Percentiles rank a stretch among this genome's conserved stretches.
These are phyloP conservation scores for Pseudoneurospora amorphoporcata DNA, from an alignment of 495 filamentous ascomycete genomes.

Conservation along the genomic window DNA sequence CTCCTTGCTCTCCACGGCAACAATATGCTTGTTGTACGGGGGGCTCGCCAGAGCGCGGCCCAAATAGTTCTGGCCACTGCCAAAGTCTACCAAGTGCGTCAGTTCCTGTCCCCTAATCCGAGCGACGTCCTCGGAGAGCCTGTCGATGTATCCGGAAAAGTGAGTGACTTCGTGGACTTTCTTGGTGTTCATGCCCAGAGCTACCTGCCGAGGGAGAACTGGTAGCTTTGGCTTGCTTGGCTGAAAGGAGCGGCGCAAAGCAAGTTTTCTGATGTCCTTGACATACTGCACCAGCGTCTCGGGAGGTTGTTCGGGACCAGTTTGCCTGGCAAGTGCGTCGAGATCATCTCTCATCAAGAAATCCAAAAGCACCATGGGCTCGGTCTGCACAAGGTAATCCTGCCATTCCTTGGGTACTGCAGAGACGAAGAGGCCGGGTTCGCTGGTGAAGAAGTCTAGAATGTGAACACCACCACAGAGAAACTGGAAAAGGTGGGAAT, in stretches of 20 bases:
- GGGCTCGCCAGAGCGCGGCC: conserved; percentile 74
- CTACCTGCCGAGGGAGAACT: conserved; percentile 55
- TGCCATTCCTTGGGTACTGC: conserved; percentile 74
- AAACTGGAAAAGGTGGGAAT: conserved; percentile 68
- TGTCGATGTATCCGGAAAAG: conserved; percentile 45
- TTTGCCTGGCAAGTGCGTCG: conserved; percentile 14
- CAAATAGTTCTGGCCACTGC: conserved; percentile 92
- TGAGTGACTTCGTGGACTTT: conserved; percentile 85
- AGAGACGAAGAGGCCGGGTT: conserved; percentile 61
- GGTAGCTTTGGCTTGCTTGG: conserved; percentile 29
- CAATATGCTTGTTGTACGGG: conserved; percentile 75
- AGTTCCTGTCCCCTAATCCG: conserved; percentile 36
- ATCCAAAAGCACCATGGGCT: conserved; percentile 66
- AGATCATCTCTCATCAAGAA: conserved; percentile 70
- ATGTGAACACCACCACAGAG: conserved; percentile 92
- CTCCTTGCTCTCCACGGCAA: conserved; percentile 82
- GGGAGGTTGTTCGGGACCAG: conserved; percentile 45
- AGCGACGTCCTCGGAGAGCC: conserved; percentile 43
- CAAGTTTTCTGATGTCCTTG: conserved; percentile 57
- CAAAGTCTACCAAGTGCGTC: conserved; percentile 90
- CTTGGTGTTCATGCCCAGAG: conserved; percentile 90
- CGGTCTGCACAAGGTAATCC: conserved; percentile 56
- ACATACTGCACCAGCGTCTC: conserved; percentile 63
- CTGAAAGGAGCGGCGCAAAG: conserved; percentile 51
- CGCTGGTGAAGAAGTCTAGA: conserved; percentile 86